A percentile compares a stretch with the other conserved stretches of the same genome.
These are phyloP conservation scores for Moricandia moricandioides DNA, from an alignment of 345 rosid genomes.

Conservation along the genomic window DNA sequence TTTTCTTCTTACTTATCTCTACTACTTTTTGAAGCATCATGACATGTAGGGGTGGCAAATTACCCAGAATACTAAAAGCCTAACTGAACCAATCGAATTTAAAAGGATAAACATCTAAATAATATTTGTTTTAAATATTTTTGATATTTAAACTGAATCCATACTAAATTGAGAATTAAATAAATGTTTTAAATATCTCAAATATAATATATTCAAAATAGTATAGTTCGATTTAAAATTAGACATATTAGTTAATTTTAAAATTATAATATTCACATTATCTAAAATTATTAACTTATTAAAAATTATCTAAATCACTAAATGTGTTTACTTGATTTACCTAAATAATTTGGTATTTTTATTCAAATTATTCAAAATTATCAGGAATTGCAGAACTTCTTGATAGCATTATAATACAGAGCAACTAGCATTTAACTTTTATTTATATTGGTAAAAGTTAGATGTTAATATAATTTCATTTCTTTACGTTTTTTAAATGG, in stretches of 20 bases:
- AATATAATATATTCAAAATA: background rate
- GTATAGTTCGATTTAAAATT: background rate
- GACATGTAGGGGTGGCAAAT: background rate
- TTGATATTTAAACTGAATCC: background rate
- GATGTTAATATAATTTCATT: background rate
- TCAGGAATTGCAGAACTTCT: background rate
- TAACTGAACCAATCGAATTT: background rate
- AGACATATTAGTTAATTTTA: background rate
- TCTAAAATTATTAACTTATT: background rate
- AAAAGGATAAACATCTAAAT: background rate
- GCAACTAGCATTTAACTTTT: background rate
- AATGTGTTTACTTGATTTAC: background rate
- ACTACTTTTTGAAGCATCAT: background rate
- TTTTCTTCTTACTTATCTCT: background rate
- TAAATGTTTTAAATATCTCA: background rate
- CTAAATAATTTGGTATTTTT: background rate
- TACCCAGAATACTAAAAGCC: background rate
- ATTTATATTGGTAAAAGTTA: background rate
- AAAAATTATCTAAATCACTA: background rate
- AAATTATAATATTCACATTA: background rate
- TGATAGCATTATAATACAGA: background rate
- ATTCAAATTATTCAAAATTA: background rate
- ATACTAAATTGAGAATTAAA: background rate
- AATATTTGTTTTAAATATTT: background rate
- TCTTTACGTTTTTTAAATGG: conserved; percentile 13